Conservation (phyloP, 1,139 yeast species). For the Pichia sp. region DNA sequence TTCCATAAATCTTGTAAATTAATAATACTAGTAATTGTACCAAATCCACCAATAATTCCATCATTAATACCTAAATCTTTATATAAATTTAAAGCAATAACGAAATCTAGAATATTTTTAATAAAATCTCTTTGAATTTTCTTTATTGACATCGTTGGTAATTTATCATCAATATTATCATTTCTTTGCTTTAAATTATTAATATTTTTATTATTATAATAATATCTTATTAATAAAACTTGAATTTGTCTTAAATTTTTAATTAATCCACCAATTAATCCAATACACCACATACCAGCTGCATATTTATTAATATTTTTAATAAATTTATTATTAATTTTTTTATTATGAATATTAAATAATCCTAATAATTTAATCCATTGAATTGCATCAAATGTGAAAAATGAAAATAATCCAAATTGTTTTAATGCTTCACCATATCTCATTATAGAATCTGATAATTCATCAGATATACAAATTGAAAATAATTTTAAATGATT, state of each 20-base stretch:
- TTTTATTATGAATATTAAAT: conserved; percentile 22
- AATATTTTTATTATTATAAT: not conserved
- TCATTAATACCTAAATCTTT: conserved; percentile 60
- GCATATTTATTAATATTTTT: conserved; percentile 34
- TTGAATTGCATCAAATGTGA: conserved; percentile 65
- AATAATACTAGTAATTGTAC: conserved; percentile 72
- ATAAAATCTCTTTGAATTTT: conserved; percentile 57
- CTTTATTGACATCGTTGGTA: conserved; percentile 8
- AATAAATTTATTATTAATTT: conserved; percentile 12
- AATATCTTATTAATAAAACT: conserved; percentile 7
- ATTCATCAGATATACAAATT: conserved; percentile 63
- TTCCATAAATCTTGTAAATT: conserved; percentile 75
- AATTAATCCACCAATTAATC: conserved; percentile 40
- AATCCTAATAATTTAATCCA: conserved; percentile 50
- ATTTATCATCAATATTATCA: conserved; percentile 25
- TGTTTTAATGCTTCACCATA: conserved; percentile 58
- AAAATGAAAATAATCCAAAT: conserved; percentile 68
- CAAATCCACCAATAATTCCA: conserved; percentile 80
- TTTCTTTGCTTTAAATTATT: conserved; percentile 22
- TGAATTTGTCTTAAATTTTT: conserved; percentile 27
- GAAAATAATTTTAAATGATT: conserved; percentile 68
- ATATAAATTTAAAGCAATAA: conserved; percentile 71
- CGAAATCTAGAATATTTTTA: conserved; percentile 74
- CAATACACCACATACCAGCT: conserved; percentile 74
- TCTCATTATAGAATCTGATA: conserved; percentile 55